These are phyloP conservation scores for Panicum miliaceum DNA, from an alignment of 176 grass and related monocot genomes.

Conservation along the genomic window DNA sequence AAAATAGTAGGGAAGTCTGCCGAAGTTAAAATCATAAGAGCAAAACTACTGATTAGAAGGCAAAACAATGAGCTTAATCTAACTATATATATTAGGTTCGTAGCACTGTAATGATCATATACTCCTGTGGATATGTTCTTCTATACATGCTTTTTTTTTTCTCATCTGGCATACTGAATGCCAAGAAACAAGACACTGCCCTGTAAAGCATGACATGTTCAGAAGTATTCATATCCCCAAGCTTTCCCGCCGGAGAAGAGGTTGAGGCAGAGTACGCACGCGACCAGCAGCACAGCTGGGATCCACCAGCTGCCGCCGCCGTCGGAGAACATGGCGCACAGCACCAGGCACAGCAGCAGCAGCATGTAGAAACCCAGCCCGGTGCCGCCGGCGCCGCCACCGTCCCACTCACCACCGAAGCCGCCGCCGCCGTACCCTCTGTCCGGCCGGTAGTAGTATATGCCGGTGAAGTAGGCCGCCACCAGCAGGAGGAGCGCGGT, in stretches of 20 bases:
- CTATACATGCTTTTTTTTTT: not conserved
- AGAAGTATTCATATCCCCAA: constrained; percentile 45
- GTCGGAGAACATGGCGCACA: constrained; percentile 62
- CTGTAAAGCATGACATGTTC: constrained; percentile 1
- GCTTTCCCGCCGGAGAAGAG: constrained; percentile 58
- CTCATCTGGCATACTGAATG: not conserved
- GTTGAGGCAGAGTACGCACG: constrained; percentile 67
- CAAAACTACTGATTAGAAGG: not conserved
- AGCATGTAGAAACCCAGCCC: constrained; percentile 73
- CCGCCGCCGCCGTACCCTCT: not conserved
- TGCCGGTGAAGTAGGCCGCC: constrained; percentile 49
- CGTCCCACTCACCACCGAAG: constrained; percentile 17
- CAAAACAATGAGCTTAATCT: constrained; percentile 1
- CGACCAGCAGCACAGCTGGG: constrained; percentile 45
- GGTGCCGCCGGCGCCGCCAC: not conserved
- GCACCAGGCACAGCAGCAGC: constrained; percentile 57
- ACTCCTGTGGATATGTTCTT: not conserved
- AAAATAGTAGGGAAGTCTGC: not conserved
- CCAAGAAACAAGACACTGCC: constrained; percentile 22
- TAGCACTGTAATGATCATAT: not conserved
- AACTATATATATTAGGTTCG: not conserved
- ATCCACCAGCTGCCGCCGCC: constrained; percentile 68
- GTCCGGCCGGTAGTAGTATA: constrained; percentile 57
- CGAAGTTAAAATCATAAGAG: not conserved
- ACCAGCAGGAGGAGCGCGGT: constrained; percentile 52